These are phyloP conservation scores for Pseudogymnoascus verrucosus DNA, from an alignment of 2,329 filamentous ascomycete genomes.

Conservation along the genomic window DNA sequence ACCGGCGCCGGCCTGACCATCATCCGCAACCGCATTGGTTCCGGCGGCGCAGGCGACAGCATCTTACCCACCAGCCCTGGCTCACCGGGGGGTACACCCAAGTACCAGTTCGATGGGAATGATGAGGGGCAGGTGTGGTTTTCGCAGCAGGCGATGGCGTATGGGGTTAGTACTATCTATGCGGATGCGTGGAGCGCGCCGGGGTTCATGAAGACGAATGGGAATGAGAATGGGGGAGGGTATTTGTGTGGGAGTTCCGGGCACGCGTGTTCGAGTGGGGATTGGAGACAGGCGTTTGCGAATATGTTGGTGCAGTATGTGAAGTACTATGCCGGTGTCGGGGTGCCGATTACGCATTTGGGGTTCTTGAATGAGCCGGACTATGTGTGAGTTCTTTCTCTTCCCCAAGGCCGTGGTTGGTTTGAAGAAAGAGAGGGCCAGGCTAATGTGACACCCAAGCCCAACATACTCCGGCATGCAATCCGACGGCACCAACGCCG, in stretches of 20 bases:
- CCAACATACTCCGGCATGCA: conserved; percentile 39
- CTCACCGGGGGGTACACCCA: conserved; percentile 31
- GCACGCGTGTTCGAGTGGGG: conserved; percentile 32
- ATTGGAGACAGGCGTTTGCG: conserved; percentile 42
- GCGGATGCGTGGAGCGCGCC: conserved; percentile 44
- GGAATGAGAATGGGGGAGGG: conserved; percentile 35
- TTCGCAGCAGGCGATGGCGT: conserved; percentile 37
- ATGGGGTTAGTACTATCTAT: conserved; percentile 39
- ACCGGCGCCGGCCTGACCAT: conserved; percentile 43
- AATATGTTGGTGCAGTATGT: conserved; percentile 41
- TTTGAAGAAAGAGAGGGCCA: neutral
- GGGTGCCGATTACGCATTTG: conserved; percentile 34
- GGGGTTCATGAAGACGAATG: conserved; percentile 44
- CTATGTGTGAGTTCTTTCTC: conserved; percentile 23
- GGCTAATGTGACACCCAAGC: conserved; percentile 8
- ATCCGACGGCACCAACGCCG: conserved; percentile 38
- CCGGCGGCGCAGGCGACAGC: conserved; percentile 30
- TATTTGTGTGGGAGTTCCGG: conserved; percentile 37
- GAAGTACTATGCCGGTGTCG: conserved; percentile 33
- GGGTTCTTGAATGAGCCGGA: conserved; percentile 41
- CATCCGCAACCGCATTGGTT: conserved; percentile 41
- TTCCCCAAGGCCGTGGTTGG: conserved; percentile 12
- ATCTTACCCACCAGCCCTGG: conserved; percentile 40
- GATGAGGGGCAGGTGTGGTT: conserved; percentile 45
- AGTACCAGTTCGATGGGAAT: conserved; percentile 39